These are phyloP conservation scores for Saprolegnia diclina DNA, from an alignment of 352 stramenopile species.

Conservation along the genomic window DNA sequence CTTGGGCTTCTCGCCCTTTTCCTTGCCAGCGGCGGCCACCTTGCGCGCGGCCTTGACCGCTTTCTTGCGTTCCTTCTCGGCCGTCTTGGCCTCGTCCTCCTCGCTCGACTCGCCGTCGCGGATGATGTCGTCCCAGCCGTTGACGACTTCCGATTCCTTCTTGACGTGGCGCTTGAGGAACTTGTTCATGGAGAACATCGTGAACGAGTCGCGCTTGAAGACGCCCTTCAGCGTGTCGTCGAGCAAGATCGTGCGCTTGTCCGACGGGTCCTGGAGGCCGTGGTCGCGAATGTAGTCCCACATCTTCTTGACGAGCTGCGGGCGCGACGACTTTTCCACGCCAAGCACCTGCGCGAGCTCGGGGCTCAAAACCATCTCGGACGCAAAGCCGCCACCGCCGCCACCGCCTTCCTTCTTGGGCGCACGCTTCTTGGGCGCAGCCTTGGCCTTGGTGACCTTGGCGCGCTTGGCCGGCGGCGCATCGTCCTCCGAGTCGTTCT, in stretches of 20 bases:
- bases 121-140: conserved; percentile 64
- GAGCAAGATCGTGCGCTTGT: conserved; percentile 91
- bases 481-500: conserved; percentile 37
- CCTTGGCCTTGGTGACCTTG: conserved; percentile 32
- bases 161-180: conserved; percentile 82
- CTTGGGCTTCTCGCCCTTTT: conserved; percentile 24
- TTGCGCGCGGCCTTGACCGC: conserved; percentile 23
- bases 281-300: conserved; percentile 96
- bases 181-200: conserved; percentile 88
- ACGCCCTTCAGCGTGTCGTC: conserved; percentile 81
- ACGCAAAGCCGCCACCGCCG: conserved; percentile 64
- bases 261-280: conserved; percentile 90
- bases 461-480: conserved; percentile 37
- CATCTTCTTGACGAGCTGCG: conserved; percentile 91
- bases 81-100: conserved; percentile 55
- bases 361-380: conserved; percentile 65
- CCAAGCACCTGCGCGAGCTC: conserved; percentile 74
- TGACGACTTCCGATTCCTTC: conserved; percentile 54
- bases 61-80: conserved; percentile 28
- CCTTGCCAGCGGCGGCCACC: conserved; percentile 5
- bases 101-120: conserved; percentile 75
- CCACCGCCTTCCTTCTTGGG: conserved; percentile 48
- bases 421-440: conserved; percentile 50
- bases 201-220: conserved; percentile 80
- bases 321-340: conserved; percentile 75